Evolutionary conservation across 2,329 filamentous ascomycete genomes (phyloP), one percentile per base, ranked within the genome.

Genomic region (Beauveria pseudobassiana): DNA sequence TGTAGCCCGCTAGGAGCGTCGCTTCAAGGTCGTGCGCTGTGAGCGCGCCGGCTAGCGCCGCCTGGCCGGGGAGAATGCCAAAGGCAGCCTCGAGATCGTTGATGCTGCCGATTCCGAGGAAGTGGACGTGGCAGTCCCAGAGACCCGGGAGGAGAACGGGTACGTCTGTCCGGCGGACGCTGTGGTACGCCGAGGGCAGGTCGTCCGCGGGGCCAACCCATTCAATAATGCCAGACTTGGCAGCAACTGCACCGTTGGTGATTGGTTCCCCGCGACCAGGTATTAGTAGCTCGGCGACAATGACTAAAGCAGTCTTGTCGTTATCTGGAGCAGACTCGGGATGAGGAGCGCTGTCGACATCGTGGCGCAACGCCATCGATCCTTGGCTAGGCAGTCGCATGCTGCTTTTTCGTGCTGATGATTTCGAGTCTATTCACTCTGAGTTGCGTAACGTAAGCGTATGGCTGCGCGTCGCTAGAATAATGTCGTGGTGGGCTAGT

Each of bases 71-170:
- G 49, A 70, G 53, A 63, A 69, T 61, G 55, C 67, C 34, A 51
- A 68, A 65, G 59, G 70, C 54, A 18, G 56, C 54, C 18, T 64
- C 63, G 8, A 70, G 49, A 46, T 64, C 64, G 20, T 49, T 56
- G 22, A 64, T 54, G 18, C 66, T 62, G 34, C 69, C 67, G 18
- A 67, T 62, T 26, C 69, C 67, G 12, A 67, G 64, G 63, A 76
- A 78, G 66, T 82, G 80, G 1, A 76, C 73, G 66, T 81, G 79
- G 64, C 73, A 76, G 63, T 82, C 80, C 79, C 79, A 82, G 28
- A 82, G 72, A 6, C 80, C 80, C 0, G 79, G 79, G 69, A 82
- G 76, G 5, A 79, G 65, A 6, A 78, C 73, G 1, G 75, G 73
- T 38, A 80, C 75, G 20, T 71, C 68, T 1, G 68, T 71, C 28